Percentiles rank a stretch among this genome's conserved stretches.
Evolutionary conservation across 2,329 filamentous ascomycete species (phyloP).

Genomic region (Rhinocladiella similis): DNA sequence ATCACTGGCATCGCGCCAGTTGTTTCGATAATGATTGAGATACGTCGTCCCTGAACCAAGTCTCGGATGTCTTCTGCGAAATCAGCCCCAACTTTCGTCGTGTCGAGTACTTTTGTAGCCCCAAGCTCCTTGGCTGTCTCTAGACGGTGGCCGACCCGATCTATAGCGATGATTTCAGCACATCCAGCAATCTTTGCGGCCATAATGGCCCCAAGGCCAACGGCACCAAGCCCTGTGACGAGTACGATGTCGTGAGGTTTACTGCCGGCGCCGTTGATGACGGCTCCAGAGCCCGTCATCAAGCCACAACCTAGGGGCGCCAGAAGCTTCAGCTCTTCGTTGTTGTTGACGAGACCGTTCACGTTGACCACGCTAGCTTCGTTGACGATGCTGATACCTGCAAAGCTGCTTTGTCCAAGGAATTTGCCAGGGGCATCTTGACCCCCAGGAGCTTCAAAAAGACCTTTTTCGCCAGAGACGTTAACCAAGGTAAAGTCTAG

Average conservation of each 20-base stretch:
- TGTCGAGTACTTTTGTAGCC: constrained; percentile 39
- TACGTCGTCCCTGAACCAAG: too few relatives aligned
- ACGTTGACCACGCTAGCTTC: constrained; percentile 32
- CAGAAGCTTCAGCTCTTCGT: constrained; percentile 30
- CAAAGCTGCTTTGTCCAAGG: constrained; percentile 43
- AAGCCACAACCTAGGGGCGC: constrained; percentile 36
- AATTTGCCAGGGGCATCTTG: constrained; percentile 36
- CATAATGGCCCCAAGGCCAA: constrained; percentile 50
- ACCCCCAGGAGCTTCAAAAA: constrained; percentile 20
- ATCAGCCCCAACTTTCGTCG: constrained; percentile 25
- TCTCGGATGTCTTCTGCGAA: constrained; percentile 37
- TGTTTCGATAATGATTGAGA: too few relatives aligned
- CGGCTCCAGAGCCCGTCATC: constrained; percentile 42
- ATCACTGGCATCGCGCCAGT: too few relatives aligned
- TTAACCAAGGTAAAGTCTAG: too few relatives aligned
- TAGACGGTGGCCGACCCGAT: constrained; percentile 39
- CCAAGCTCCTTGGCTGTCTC: constrained; percentile 43
- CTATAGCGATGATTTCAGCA: constrained; percentile 44
- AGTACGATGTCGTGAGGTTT: constrained; percentile 39
- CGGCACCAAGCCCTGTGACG: constrained; percentile 48
- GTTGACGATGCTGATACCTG: constrained; percentile 33
- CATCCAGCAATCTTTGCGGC: constrained; percentile 47
- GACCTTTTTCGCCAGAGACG: constrained; percentile 25
- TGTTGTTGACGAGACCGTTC: constrained; percentile 11
- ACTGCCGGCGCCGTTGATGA: constrained; percentile 42